Evolutionary conservation across 2,329 filamentous ascomycete species (phyloP), one percentile per base, ranked within the genome.

Genomic region (Immersiporthe knoxdaviesiana): DNA sequence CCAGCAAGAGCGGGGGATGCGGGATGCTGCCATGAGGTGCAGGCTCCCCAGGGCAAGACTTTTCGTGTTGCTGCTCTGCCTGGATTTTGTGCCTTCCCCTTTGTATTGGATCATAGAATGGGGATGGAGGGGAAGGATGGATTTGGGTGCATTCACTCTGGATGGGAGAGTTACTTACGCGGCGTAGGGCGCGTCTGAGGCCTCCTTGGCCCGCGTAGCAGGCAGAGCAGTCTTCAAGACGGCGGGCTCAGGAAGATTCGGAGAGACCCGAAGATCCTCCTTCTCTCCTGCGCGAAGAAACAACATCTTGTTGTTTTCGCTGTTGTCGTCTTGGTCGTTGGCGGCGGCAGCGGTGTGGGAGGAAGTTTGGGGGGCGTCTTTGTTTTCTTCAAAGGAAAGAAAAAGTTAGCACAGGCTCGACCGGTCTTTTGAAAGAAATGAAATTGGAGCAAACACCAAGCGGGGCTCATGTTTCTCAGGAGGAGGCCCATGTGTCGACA

Each of bases 191-290:
- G 56, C 32, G 30, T 7, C 21, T 8, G 56, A 37, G 56, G 56
- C 14, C 18, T 7, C 30, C 11, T 32, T 32, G 30, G 32, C 6
- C 16, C 32, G 56, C 56, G 18, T n/a, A 37, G 56, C 12, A 32
- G 52, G 14, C 14, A 18, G 27, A 30, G 7, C 32, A 32, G 21
- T 32, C 14, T 32, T 32, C 7, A 32, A n/a, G 18, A 11, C 7
- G 30, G 18, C 16, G 21, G 30, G 32, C 32, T 37, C 56, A n/a
- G 56, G 30, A 37, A 59, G 56, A 11, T 37, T 37, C 24, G 30
- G 56, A 37, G 56, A 59, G 56, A 59, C 32, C 11, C 30, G 32
- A n/a, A 59, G 32, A 32, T n/a, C 32, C 56, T 59, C 18, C 56
- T 12, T 59, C 10, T 59, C 56, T 59, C 32, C 30, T 18, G 32